Base-by-base conservation (phyloP, 2,329 filamentous ascomycete genomes). In the Akanthomyces lecanii region DNA sequence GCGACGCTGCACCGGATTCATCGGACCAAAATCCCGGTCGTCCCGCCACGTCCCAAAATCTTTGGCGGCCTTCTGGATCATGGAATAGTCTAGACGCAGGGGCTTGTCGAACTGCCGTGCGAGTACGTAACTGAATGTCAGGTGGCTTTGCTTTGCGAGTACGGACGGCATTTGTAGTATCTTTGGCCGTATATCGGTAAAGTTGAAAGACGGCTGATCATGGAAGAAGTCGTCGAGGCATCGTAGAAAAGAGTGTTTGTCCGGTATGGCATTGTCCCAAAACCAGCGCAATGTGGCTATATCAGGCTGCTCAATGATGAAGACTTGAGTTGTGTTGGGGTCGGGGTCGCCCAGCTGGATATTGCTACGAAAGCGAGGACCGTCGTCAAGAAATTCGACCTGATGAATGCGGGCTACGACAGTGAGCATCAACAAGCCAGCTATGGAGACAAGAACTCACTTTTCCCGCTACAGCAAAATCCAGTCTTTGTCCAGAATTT, bases 1-100 rank as follows among this genome's bases (percentile, higher is more conserved):
- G 16, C 50, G 38, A n/a, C 63, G 59, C 48, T 65, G 63, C 7
- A 63, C 63, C 40, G 63, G 63, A 59, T 65, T 65, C 63, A 65
- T 65, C 30, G 63, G 60, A 18, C 63, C 63, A 53, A 57, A 59
- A 28, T 62, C 60, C 38, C 50, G 47, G 50, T 54, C 60, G 55
- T 59, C 60, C 23, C 63, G 53, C 63, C 63, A 63, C n/a, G 63
- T 58, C 3, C 60, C 60, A 8, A 53, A 62, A 10, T 47, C 59
- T 21, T 54, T 59, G 42, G 51, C 63, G 11, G 58, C 63, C 8
- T 45, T 58, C 21, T 64, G 63, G 21, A 64, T 56, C n/a, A 42
- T 48, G 23, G 18, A 23, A 28, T 64, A 64, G 33, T 53, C 63
- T 6, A 64, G 52, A 25, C 53, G 52, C 28, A 54, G 16, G 8